These are phyloP conservation scores for Mycena crocata DNA, from an alignment of 768 basidiomycete genomes.

Conservation along the genomic window DNA sequence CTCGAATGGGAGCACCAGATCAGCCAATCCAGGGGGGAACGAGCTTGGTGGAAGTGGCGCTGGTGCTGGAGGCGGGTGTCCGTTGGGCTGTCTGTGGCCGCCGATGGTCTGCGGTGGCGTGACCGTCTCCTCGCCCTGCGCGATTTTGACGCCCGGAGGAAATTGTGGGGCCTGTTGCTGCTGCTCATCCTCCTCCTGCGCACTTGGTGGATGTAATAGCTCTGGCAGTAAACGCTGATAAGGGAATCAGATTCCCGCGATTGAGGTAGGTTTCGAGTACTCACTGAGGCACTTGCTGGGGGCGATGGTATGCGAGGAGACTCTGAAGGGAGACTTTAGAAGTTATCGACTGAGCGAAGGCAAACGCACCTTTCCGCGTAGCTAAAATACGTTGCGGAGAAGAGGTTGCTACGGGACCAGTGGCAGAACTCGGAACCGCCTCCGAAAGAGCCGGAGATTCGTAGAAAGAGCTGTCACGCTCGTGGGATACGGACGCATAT, in stretches of 20 bases:
- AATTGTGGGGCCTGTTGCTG: conserved; percentile 55
- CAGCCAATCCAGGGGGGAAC: conserved; percentile 88
- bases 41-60: conserved; percentile 53
- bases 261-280: conserved; percentile 26
- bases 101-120: conserved; percentile 44
- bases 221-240: conserved; percentile 15
- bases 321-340: conserved; percentile 44
- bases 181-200: not conserved
- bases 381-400: conserved; percentile 64
- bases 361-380: conserved; percentile 58
- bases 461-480: conserved; percentile 76
- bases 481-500: conserved; percentile 73
- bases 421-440: conserved; percentile 54
- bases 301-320: conserved; percentile 54
- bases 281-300: conserved; percentile 55
- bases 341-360: conserved; percentile 24
- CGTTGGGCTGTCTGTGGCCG: conserved; percentile 57
- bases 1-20: conserved; percentile 96
- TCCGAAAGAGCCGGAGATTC: conserved; percentile 83
- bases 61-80: conserved; percentile 48
- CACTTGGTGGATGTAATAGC: not conserved
- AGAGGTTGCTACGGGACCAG: conserved; percentile 63
- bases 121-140: conserved; percentile 55
- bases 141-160: conserved; percentile 76
- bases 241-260: not conserved